Evolutionary conservation across 495 filamentous ascomycete species (phyloP).

Genomic region (Aspergillus heteromorphus): DNA sequence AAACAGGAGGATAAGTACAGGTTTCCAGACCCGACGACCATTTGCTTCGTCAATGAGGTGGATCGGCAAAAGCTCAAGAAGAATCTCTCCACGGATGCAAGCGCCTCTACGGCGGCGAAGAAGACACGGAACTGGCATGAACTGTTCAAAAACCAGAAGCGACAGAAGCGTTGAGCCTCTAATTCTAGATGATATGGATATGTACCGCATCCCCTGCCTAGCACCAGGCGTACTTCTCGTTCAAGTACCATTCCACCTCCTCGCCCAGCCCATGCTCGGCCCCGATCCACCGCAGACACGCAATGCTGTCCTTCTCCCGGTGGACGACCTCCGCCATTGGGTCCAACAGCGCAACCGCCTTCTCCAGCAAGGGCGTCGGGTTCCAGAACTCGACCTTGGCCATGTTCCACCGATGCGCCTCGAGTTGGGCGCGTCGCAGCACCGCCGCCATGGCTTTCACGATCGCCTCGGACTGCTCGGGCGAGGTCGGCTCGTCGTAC

Average conservation of each 20-base stretch:
- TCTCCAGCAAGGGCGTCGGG: conserved; percentile 49
- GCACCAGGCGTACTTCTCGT: conserved; percentile 95
- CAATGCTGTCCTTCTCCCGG: conserved; percentile 58
- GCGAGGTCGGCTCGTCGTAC: conserved; percentile 50
- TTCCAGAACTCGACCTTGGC: conserved; percentile 60
- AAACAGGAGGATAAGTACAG: conserved; percentile 31
- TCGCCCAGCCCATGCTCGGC: conserved; percentile 39
- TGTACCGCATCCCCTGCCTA: conserved; percentile 25
- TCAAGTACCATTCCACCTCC: conserved; percentile 75
- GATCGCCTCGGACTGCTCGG: conserved; percentile 32
- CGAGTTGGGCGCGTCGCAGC: conserved; percentile 47
- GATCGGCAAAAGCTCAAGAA: conserved; percentile 32
- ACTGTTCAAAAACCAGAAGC: conserved; percentile 56
- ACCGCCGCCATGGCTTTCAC: conserved; percentile 46
- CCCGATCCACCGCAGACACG: conserved; percentile 60
- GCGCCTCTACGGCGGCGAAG: conserved; percentile 38
- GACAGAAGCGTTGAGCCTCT: conserved; percentile 22
- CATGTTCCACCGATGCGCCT: conserved; percentile 57
- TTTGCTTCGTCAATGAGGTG: conserved; percentile 32
- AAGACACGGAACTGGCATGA: conserved; percentile 83
- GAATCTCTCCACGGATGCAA: conserved; percentile 24
- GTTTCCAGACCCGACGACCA: conserved; percentile 34
- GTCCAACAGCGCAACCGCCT: conserved; percentile 54
- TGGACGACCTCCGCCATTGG: conserved; percentile 46
- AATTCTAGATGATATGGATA: conserved; percentile 13